phyloP scores from a whole-genome alignment of 2,329 filamentous ascomycete species.

The Scedosporium boydii region DNA sequence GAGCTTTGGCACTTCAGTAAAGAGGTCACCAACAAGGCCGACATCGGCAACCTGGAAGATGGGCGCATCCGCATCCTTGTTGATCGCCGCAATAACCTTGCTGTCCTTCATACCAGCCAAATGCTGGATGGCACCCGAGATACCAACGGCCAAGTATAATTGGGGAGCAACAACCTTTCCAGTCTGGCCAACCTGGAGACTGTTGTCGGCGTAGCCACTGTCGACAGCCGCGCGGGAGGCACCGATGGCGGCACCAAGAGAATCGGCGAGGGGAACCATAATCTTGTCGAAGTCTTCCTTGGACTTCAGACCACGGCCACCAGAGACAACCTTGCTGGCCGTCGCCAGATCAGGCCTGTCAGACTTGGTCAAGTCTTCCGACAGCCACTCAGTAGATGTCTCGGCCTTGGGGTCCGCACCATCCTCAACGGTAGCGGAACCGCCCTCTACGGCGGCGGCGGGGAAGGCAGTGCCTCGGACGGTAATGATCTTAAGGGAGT shows the following conservation, averaged over 20 bases:
- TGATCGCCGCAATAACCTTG: constrained; percentile 98
- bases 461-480: constrained; percentile 90
- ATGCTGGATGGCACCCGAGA: constrained; percentile 96
- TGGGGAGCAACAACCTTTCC: constrained; percentile 97
- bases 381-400: constrained; percentile 75
- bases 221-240: constrained; percentile 93
- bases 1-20: constrained; percentile 90
- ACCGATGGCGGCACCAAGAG: constrained; percentile 89
- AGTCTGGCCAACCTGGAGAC: constrained; percentile 93
- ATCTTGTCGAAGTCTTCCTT: constrained; percentile 95
- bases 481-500: constrained; percentile 80
- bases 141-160: constrained; percentile 89
- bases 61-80: constrained; percentile 93
- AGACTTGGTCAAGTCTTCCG: constrained; percentile 84
- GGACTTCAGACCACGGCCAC: constrained; percentile 89
- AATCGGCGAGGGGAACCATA: constrained; percentile 86
- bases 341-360: constrained; percentile 89
- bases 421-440: constrained; percentile 67
- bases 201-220: constrained; percentile 96
- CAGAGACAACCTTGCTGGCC: constrained; percentile 83
- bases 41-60: constrained; percentile 99
- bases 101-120: constrained; percentile 99
- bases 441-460: constrained; percentile 59
- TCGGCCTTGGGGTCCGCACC: constrained; percentile 75
- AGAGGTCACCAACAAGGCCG: constrained; percentile 88